These are phyloP conservation scores for Cercospora beticola DNA, from an alignment of 2,329 filamentous ascomycete species.

Conservation along the genomic window DNA sequence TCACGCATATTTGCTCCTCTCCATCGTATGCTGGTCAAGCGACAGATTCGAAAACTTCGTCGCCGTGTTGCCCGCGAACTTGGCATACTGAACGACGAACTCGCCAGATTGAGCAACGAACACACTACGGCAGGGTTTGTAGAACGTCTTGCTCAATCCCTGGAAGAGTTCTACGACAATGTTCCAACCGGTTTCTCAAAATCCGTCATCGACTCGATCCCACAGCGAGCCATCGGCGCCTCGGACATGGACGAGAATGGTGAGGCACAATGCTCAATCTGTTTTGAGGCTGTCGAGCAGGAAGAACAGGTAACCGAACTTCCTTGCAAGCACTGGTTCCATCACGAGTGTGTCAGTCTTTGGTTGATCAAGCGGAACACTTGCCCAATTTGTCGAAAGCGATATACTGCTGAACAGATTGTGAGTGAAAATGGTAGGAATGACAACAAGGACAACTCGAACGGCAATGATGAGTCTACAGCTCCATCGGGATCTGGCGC, in stretches of 20 bases:
- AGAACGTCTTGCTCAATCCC: not conserved
- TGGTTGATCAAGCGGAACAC: not conserved
- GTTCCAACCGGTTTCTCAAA: not conserved
- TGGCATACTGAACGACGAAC: not conserved
- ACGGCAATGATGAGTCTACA: not conserved
- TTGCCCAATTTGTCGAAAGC: not conserved
- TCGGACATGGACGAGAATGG: not conserved
- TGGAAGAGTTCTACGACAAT: not conserved
- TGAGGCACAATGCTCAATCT: not conserved
- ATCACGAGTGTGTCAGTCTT: not conserved
- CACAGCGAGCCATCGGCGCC: not conserved
- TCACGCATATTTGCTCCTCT: not conserved
- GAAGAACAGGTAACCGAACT: not conserved
- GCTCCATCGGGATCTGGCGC: not conserved
- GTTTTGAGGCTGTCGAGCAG: not conserved
- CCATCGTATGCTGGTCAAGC: not conserved
- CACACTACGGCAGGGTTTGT: not conserved
- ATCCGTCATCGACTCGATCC: not conserved
- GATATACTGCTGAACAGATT: not conserved
- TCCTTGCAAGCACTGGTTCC: not conserved
- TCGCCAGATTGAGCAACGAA: not conserved
- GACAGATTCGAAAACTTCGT: not conserved
- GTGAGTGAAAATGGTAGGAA: not conserved
- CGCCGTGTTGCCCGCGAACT: not conserved
- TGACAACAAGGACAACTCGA: not conserved